Percentiles rank a stretch among this genome's conserved stretches.
Conservation (phyloP, 1,139 yeast species). For the Kurtzmaniella natalensis region DNA sequence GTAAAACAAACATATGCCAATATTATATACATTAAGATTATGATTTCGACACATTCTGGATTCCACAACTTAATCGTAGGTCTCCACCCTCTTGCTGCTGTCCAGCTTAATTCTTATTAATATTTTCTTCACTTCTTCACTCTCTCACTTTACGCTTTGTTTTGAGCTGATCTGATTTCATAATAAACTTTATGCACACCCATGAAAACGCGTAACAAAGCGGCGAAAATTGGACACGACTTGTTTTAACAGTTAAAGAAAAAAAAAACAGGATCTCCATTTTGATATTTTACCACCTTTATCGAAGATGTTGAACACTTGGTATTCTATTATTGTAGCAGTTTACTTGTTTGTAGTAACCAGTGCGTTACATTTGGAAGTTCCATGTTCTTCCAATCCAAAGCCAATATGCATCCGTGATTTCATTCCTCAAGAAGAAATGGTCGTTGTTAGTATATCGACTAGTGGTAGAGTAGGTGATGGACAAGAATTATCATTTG, state of each 20-base stretch:
- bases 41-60: no score
- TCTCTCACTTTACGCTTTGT: no score
- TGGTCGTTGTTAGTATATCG: slow-evolving; percentile 77
- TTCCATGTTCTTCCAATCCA: slow-evolving; percentile 32
- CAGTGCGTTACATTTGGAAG: slow-evolving; percentile 36
- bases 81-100: no score
- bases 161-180: no score
- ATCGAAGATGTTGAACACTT: slow-evolving; percentile 9
- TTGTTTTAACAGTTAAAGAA: neutral
- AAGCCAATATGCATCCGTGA: slow-evolving; percentile 75
- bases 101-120: no score
- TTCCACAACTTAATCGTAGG: no score
- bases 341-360: slow-evolving; percentile 16
- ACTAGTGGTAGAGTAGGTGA: slow-evolving; percentile 76
- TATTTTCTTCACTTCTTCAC: no score
- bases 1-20: no score
- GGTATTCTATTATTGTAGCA: slow-evolving; percentile 5
- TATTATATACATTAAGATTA: no score
- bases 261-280: neutral
- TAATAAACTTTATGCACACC: no score
- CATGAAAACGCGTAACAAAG: no score
- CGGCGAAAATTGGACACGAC: neutral
- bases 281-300: slow-evolving; percentile 1
- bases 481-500: slow-evolving; percentile 71
- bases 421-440: slow-evolving; percentile 75